Conservation (phyloP, 2,329 filamentous ascomycete genomes). For the Ceratocystis huliohia region DNA sequence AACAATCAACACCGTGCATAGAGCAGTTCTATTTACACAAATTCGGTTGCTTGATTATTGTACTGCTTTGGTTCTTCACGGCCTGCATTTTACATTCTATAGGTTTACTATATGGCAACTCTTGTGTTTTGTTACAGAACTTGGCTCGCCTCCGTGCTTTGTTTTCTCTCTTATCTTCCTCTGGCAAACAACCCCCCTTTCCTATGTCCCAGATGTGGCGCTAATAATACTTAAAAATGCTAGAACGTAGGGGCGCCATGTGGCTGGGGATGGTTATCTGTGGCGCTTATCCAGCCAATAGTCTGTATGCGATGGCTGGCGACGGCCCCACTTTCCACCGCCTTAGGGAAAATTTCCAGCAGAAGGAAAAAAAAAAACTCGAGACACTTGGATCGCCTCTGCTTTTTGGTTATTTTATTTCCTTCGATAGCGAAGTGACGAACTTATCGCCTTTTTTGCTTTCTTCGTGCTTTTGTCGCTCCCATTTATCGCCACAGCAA, state of each 20-base stretch:
- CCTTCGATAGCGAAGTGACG: not conserved
- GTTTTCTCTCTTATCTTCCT: too few species aligned
- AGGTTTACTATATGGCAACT: too few species aligned
- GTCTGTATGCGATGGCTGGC: not conserved
- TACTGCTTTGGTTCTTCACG: too few species aligned
- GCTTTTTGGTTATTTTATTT: slow-evolving; percentile 9
- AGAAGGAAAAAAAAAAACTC: slow-evolving; percentile 20
- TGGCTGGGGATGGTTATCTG: slow-evolving; percentile 13
- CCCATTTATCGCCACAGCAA: not conserved
- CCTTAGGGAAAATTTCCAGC: slow-evolving; percentile 18
- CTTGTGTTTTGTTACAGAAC: too few species aligned
- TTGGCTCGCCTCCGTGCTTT: too few species aligned
- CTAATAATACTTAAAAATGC: not conserved
- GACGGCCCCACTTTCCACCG: slow-evolving; percentile 20
- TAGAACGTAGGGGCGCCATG: not conserved
- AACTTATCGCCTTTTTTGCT: slow-evolving; percentile 16
- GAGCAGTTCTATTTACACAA: not conserved
- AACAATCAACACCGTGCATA: not conserved
- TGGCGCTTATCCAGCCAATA: slow-evolving; percentile 20
- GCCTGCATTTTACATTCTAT: too few species aligned
- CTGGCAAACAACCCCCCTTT: not conserved
- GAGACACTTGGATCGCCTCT: slow-evolving; percentile 16
- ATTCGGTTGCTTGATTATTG: too few species aligned
- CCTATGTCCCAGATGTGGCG: not conserved
- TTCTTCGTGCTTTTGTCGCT: not conserved